These are phyloP conservation scores for Eleusine coracana DNA, from an alignment of 176 grass and related monocot genomes.

Conservation along the genomic window DNA sequence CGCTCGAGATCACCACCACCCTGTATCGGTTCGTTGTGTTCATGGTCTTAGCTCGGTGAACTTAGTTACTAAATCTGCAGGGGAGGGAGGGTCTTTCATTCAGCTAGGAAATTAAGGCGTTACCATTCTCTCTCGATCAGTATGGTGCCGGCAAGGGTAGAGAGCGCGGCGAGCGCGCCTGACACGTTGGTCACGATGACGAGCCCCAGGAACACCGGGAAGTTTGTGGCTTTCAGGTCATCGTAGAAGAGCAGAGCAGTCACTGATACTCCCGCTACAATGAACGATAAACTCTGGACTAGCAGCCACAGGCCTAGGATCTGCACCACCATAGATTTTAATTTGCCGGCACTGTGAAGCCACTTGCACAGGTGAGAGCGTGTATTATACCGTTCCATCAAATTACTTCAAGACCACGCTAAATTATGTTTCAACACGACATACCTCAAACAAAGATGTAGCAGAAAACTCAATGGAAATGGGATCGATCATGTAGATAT, in stretches of 20 bases:
- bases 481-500: too few relatives aligned
- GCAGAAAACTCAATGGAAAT: too few relatives aligned
- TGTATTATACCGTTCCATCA: background rate
- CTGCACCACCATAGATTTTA: constrained; percentile 31
- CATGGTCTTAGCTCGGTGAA: background rate
- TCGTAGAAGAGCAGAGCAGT: constrained; percentile 52
- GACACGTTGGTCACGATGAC: constrained; percentile 68
- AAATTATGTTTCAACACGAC: background rate
- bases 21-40: constrained; percentile 31
- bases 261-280: constrained; percentile 63
- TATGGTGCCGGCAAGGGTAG: constrained; percentile 87
- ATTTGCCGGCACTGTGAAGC: background rate
- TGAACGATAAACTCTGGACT: constrained; percentile 75
- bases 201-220: constrained; percentile 54
- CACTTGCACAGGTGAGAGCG: background rate
- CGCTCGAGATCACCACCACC: constrained; percentile 81
- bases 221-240: constrained; percentile 43
- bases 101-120: background rate
- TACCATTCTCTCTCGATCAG: constrained; percentile 95
- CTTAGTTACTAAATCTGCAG: background rate
- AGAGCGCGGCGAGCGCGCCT: constrained; percentile 77
- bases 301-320: constrained; percentile 68
- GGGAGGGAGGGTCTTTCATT: background rate
- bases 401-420: background rate
- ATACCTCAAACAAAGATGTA: too few relatives aligned